Base-by-base conservation (phyloP, 768 basidiomycete species). In the Lepiota brunneoincarnata region DNA sequence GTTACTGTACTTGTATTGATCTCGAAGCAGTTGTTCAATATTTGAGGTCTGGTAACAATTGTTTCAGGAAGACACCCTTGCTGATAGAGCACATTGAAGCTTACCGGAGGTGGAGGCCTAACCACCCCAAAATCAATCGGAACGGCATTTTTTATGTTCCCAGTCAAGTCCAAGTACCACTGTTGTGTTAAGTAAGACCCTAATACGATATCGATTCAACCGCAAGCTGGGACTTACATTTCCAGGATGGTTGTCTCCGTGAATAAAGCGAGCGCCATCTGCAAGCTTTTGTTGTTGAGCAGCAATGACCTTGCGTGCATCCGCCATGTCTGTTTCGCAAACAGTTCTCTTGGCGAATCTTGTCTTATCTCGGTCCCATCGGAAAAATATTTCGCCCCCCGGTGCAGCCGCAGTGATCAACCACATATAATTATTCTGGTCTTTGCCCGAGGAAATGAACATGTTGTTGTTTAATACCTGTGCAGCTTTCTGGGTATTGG, bases 321-420 rank as follows among this genome's bases (percentile, higher is more conserved):
- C 50, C 26, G 12, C 17, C 21, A 51, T 24, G n/a, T 51, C 50
- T 15, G 41, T 34, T 14, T 51, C 28, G 10, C 50, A 51, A 1
- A 40, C 50, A 31, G 41, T 41, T 41, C 24, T 42, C 14, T 31
- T 51, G 40, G 50, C 50, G 17, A 51, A 51, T n/a, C 42, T 41
- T 4, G 26, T 14, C 11, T 3, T 24, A 15, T 21, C 9, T 15
- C 1, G n/a, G 31, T 35, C 20, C 50, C 41, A 51, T 18, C 50
- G 18, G 4, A 3, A 14, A 5, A 38, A 42, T 5, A 51, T 10
- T 11, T 51, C 40, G 2, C 50, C 50, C 21, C 39, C 50, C 35
- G 50, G 41, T 26, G 42, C 42, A 21, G 50, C 34, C 35, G 12
- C 50, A 7, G 50, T 51, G 41, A 51, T 43, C 2, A 51, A 34